Evolutionary conservation across 139 green algal genomes (phyloP).

Genomic region (Raphidocelis subcapitata): DNA sequence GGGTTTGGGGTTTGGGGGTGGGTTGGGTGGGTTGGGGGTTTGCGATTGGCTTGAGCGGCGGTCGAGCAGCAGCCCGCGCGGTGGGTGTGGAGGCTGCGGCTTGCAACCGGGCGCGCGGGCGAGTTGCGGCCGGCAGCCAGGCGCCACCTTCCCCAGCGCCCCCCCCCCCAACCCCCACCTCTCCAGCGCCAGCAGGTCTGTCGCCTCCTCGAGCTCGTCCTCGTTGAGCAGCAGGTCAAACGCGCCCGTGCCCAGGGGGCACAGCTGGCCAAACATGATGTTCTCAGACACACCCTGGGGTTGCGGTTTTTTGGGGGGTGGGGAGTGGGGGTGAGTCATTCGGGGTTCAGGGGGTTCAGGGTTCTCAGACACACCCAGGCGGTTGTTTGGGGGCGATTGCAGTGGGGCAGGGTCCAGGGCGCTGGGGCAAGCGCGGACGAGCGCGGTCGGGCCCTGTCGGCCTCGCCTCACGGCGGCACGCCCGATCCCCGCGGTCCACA

Average conservation of each 20-base stretch:
- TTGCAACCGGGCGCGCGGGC: too few relatives aligned
- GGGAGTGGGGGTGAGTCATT: too few relatives aligned
- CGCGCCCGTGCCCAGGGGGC: constrained; percentile 85
- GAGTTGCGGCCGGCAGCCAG: too few relatives aligned
- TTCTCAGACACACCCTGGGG: constrained; percentile 87
- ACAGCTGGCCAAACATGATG: constrained; percentile 96
- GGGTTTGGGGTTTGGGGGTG: too few relatives aligned
- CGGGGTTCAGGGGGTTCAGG: neutral
- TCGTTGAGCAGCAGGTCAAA: constrained; percentile 97
- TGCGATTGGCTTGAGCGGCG: neutral
- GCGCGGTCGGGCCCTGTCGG: neutral
- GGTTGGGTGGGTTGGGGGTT: too few relatives aligned
- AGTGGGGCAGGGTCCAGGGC: neutral
- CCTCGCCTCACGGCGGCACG: neutral
- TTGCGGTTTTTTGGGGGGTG: too few relatives aligned
- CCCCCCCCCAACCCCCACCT: constrained; percentile 10
- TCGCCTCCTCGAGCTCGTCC: constrained; percentile 77
- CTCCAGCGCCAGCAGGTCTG: constrained; percentile 69
- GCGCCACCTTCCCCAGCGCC: constrained; percentile 12
- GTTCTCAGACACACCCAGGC: too few relatives aligned
- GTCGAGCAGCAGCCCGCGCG: neutral
- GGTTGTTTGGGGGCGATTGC: neutral
- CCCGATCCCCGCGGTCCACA: neutral
- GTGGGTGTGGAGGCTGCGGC: too few relatives aligned
- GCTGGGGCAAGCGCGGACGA: neutral